Base-by-base conservation (phyloP, 441 rosid genomes). In the Aquilaria agallochum region DNA sequence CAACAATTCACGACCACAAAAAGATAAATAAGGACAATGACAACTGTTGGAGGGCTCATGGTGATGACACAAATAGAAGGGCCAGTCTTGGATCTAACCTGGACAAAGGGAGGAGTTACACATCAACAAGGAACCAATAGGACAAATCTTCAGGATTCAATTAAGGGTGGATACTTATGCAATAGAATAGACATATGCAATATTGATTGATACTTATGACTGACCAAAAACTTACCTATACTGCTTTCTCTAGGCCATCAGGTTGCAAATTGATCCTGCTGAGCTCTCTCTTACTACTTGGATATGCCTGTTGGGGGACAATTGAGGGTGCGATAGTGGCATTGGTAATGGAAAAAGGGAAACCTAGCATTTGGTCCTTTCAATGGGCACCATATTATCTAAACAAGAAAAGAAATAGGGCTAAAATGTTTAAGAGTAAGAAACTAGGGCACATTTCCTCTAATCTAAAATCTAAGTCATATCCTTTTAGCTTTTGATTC, bases 11-110 rank as follows among this genome's bases (percentile, higher is more conserved):
- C 55, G 82, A 95, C 72, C 87, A 83, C 9, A 87, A 76, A 11
- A 93, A 93, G 71, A 50, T 90, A 15, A 9, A 11, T 73, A 2
- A 97, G 98, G 8, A 93, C 98, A 0, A 8, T 83, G 27, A 85
- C 91, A 56, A 90, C 98, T 31, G 95, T 93, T 7, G 87, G 71
- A 27, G 98, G 96, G 71, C 96, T 97, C n/a, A 93, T 93, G 98
- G 74, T 78, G 51, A 88, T 93, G 98, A 93, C 97, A 14, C 57
- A 86, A 42, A 52, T 87, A 11, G 87, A 83, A 76, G 98, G 98
- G 0, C 95, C 91, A 0, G 45, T 72, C 27, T 40, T 93, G 0
- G 78, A 84, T 7, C 71, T 88, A 32, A 62, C 87, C 30, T 79
- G 93, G 87, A 76, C 89, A n/a, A 75, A 64, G 67, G 90, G 78